Evolutionary conservation across 495 filamentous ascomycete genomes (phyloP).

Genomic region (Amphirosellinia nigrospora): DNA sequence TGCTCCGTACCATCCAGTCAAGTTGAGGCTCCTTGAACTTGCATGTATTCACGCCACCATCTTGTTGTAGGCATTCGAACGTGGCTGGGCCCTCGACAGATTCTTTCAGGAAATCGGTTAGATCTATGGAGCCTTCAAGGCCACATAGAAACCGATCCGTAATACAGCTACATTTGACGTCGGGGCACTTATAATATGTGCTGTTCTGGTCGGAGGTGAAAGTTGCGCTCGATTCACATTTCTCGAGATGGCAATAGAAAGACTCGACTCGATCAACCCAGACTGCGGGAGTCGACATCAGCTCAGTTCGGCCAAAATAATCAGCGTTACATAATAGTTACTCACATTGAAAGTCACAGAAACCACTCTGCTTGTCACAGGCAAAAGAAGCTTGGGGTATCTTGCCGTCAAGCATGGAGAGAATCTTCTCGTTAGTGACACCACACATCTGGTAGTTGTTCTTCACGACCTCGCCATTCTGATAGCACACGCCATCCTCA

Average conservation of each 20-base stretch:
- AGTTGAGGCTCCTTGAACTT: slow-evolving; percentile 88
- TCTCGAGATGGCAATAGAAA: slow-evolving; percentile 90
- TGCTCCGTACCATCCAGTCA: slow-evolving; percentile 81
- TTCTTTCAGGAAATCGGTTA: slow-evolving; percentile 82
- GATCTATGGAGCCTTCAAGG: slow-evolving; percentile 86
- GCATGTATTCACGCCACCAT: slow-evolving; percentile 66
- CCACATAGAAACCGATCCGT: slow-evolving; percentile 93
- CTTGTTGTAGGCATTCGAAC: slow-evolving; percentile 73
- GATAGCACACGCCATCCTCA: slow-evolving; percentile 86
- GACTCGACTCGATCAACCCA: slow-evolving; percentile 95
- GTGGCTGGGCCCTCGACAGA: slow-evolving; percentile 84
- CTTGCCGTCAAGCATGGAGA: slow-evolving; percentile 79
- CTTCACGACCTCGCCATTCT: slow-evolving; percentile 85
- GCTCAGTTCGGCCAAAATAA: slow-evolving; percentile 43
- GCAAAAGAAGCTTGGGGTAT: slow-evolving; percentile 94
- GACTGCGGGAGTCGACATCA: slow-evolving; percentile 55
- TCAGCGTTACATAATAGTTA: slow-evolving; percentile 4
- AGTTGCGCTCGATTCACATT: slow-evolving; percentile 73
- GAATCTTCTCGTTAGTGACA: slow-evolving; percentile 92
- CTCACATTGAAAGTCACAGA: slow-evolving; percentile 94
- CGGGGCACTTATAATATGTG: slow-evolving; percentile 82
- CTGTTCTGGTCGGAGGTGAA: slow-evolving; percentile 74
- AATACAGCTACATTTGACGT: slow-evolving; percentile 85
- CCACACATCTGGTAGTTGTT: slow-evolving; percentile 98
- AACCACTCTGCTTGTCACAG: slow-evolving; percentile 72